Base-by-base conservation (phyloP, 2,329 filamentous ascomycete species). In the Penicillium sp. region DNA sequence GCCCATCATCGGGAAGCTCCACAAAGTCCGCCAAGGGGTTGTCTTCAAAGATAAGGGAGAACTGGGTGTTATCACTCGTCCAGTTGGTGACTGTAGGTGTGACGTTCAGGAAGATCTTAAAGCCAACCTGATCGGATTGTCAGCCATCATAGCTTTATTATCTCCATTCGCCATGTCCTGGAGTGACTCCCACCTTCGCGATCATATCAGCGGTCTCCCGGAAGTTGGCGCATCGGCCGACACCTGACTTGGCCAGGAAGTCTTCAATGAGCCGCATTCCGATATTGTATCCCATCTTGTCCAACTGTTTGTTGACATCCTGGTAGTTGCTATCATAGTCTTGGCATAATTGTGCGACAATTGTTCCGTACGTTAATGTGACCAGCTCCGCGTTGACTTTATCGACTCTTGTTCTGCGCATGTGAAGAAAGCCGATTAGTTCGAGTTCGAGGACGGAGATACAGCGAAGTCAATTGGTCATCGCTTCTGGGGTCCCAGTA, bases 281-380 rank as follows among this genome's bases (percentile, higher is more conserved):
- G 64, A 99, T 99, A 71, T 97, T 97, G 80, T 97, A 97, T 55
- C 94, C 94, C 94, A 99, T 99, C 79, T 93, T 95, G 73, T 99
- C 94, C 45, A 99, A 84, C 75, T 99, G 94, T 75, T 93, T 92
- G 80, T 99, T 99, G 73, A 99, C 93, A 75, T 97, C 92, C 51
- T 86, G 82, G 73, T 99, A 99, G 78, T 97, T 91, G 69, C 86
- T 88, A 68, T 97, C 92, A 74, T 93, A 96, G 80, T 99, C 94
- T 76, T 93, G 93, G 81, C 93, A 97, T 65, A 99, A 82, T 75
- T 97, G 93, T 57, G 92, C 90, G 57, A 99, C 94, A 62, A 99
- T 95, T 25, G 94, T 97, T 71, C 94, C 94, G 76, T 99, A 99
- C 33, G 94, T 99, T 69, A 99, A 84, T 46, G 93, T 97, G 52